These are phyloP conservation scores for Melastoma candidum DNA, from an alignment of 441 rosid genomes.

Conservation along the genomic window DNA sequence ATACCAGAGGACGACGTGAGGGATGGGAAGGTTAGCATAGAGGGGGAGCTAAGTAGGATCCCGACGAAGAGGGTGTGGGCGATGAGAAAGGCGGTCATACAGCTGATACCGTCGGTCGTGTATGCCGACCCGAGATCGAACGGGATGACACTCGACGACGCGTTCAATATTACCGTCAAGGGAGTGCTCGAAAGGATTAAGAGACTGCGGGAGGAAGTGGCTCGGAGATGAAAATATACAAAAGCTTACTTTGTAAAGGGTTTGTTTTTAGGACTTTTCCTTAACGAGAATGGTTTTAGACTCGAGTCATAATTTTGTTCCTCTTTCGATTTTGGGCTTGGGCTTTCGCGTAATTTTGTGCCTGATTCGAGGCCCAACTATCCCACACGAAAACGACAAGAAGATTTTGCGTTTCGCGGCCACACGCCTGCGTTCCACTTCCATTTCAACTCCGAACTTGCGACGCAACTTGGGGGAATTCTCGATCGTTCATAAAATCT, in stretches of 20 bases:
- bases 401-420: background rate
- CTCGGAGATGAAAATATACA: slow-evolving; percentile 6
- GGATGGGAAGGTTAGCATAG: slow-evolving; percentile 42
- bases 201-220: slow-evolving; percentile 23
- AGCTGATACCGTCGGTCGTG: slow-evolving; percentile 46
- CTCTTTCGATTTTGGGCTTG: too few relatives aligned
- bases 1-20: slow-evolving; percentile 43
- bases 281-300: too few relatives aligned
- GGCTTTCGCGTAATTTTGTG: too few relatives aligned
- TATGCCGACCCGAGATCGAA: slow-evolving; percentile 51
- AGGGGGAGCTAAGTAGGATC: slow-evolving; percentile 32
- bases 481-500: too few relatives aligned
- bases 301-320: too few relatives aligned
- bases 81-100: slow-evolving; percentile 55
- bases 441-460: background rate
- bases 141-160: slow-evolving; percentile 51
- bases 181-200: slow-evolving; percentile 53
- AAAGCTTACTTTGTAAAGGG: background rate
- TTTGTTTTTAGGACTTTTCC: too few relatives aligned
- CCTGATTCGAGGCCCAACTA: too few relatives aligned
- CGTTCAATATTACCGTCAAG: slow-evolving; percentile 57
- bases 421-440: background rate
- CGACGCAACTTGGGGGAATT: too few relatives aligned
- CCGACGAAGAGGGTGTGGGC: slow-evolving; percentile 27
- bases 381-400: too few relatives aligned